Percentiles rank a stretch among this genome's conserved stretches.
Evolutionary conservation across 2,329 filamentous ascomycete species (phyloP).

Genomic region (Moelleriella libera): DNA sequence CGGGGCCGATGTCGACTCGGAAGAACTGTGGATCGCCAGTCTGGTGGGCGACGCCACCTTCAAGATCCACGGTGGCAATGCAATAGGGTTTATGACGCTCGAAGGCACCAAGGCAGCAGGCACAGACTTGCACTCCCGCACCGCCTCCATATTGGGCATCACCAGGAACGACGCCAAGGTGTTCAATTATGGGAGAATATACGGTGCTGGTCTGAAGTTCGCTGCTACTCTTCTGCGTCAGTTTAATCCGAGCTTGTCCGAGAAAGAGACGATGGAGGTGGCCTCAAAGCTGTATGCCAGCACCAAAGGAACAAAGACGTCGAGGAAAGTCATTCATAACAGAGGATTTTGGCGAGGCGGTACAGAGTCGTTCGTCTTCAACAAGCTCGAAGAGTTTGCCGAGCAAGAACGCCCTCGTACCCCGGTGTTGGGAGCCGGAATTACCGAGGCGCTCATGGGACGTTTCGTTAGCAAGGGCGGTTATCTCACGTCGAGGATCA

Average conservation of each 20-base stretch:
- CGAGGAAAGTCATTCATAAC: constrained; percentile 55
- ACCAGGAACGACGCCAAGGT: constrained; percentile 92
- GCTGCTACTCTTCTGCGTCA: constrained; percentile 80
- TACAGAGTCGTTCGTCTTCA: constrained; percentile 96
- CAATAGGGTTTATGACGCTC: constrained; percentile 96
- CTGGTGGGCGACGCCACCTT: constrained; percentile 91
- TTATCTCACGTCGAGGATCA: constrained; percentile 93
- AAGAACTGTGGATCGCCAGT: constrained; percentile 97
- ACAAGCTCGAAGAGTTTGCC: constrained; percentile 93
- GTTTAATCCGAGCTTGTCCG: constrained; percentile 77
- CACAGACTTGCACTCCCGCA: constrained; percentile 89
- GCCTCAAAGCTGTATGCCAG: constrained; percentile 72
- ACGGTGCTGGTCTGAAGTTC: constrained; percentile 93
- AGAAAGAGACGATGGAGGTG: constrained; percentile 60
- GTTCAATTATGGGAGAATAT: constrained; percentile 98
- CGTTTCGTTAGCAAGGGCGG: constrained; percentile 77
- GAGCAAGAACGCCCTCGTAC: constrained; percentile 85
- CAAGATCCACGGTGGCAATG: constrained; percentile 87
- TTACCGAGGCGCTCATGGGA: constrained; percentile 87
- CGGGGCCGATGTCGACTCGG: constrained; percentile 91
- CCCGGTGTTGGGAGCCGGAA: constrained; percentile 84
- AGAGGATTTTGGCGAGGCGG: constrained; percentile 87
- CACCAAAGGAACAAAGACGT: constrained; percentile 84
- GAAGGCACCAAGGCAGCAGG: constrained; percentile 91
- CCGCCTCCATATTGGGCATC: constrained; percentile 82